Percentiles rank a stretch among this genome's conserved stretches.
Conservation (phyloP, 768 basidiomycete species). For the Russula foetens region DNA sequence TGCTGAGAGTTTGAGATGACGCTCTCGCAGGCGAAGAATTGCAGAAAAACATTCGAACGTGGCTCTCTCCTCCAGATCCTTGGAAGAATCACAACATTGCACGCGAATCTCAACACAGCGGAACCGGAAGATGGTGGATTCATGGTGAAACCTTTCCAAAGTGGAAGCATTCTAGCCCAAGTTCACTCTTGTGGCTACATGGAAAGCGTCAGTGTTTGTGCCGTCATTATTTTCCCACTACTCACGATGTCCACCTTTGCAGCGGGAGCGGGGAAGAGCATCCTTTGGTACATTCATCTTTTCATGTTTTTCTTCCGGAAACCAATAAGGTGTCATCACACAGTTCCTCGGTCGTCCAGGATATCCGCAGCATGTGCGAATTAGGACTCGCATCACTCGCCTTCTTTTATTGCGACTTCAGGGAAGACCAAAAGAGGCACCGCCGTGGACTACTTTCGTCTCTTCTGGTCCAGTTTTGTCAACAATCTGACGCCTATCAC, state of each 20-base stretch:
- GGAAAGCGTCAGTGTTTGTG: not conserved
- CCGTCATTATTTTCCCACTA: not conserved
- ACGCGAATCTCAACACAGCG: not conserved
- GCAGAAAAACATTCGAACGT: not conserved
- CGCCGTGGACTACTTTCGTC: not conserved
- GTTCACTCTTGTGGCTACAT: not conserved
- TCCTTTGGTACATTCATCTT: not conserved
- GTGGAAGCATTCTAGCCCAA: not conserved
- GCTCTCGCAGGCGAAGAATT: not conserved
- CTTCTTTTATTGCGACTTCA: conserved; percentile 4
- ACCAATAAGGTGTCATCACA: not conserved
- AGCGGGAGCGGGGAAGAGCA: conserved; percentile 2
- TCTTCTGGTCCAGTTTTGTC: not conserved
- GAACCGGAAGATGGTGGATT: not conserved
- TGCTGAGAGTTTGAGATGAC: not conserved
- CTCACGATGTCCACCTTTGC: not conserved
- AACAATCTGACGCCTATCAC: not conserved
- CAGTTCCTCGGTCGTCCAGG: not conserved
- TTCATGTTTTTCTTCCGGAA: not conserved
- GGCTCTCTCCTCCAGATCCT: conserved; percentile 5
- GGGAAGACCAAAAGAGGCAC: not conserved
- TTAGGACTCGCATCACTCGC: not conserved
- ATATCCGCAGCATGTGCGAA: not conserved
- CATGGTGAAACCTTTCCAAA: not conserved
- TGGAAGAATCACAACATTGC: not conserved